Conservation (phyloP, 2,329 filamentous ascomycete species). For the Paecilomyces niveus region DNA sequence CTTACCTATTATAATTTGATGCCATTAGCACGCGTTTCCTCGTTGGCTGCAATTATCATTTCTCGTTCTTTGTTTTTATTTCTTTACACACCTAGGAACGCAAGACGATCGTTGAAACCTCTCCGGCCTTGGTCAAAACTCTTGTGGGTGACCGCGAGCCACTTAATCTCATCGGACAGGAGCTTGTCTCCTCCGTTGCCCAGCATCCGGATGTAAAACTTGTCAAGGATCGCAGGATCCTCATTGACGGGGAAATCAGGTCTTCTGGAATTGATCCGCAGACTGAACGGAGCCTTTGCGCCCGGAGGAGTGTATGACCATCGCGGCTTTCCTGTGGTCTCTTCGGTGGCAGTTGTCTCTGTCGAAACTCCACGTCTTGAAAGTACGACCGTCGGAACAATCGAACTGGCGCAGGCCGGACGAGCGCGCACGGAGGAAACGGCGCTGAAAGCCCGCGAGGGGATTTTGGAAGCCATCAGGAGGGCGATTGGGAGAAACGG, state of each 20-base stretch:
- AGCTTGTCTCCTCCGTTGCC: slow-evolving; percentile 65
- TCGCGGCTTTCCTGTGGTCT: slow-evolving; percentile 44
- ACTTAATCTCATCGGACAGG: slow-evolving; percentile 87
- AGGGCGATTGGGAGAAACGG: slow-evolving; percentile 7
- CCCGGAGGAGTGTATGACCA: slow-evolving; percentile 64
- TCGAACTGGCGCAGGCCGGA: slow-evolving; percentile 11
- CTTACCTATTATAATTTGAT: slow-evolving; percentile 43
- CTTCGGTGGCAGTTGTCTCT: slow-evolving; percentile 13
- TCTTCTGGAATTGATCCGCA: slow-evolving; percentile 27
- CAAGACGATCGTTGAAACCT: slow-evolving; percentile 89
- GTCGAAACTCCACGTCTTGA: slow-evolving; percentile 21
- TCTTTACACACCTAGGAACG: slow-evolving; percentile 65
- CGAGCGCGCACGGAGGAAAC: slow-evolving; percentile 23
- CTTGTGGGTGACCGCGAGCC: slow-evolving; percentile 95
- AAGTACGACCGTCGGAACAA: slow-evolving; percentile 9
- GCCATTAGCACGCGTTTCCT: neutral
- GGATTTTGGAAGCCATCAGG: slow-evolving; percentile 43
- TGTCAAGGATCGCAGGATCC: slow-evolving; percentile 65
- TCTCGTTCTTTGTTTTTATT: no score
- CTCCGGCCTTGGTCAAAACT: slow-evolving; percentile 92
- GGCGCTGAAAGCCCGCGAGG: slow-evolving; percentile 33
- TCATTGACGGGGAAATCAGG: slow-evolving; percentile 61
- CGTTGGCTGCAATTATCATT: neutral
- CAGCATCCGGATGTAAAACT: slow-evolving; percentile 69
- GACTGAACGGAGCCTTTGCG: slow-evolving; percentile 60